Conservation (phyloP, 2,329 filamentous ascomycete genomes). For the Ceratocystis diversiconidia region DNA sequence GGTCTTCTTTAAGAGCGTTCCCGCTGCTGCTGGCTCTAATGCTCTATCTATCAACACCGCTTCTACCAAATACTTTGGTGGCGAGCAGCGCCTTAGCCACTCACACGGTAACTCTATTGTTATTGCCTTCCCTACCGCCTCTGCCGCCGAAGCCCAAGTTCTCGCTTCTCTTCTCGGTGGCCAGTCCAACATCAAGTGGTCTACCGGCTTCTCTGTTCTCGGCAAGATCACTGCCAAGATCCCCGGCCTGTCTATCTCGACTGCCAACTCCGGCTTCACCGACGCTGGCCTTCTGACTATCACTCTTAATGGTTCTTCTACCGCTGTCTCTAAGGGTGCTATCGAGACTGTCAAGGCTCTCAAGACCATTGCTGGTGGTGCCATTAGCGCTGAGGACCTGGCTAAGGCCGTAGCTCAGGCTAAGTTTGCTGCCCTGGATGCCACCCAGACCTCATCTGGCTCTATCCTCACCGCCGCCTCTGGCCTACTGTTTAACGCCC, state of each 20-base stretch:
- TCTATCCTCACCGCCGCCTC: constrained; percentile 74
- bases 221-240: constrained; percentile 59
- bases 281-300: constrained; percentile 84
- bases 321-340: constrained; percentile 58
- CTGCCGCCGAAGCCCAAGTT: constrained; percentile 82
- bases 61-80: constrained; percentile 79
- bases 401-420: constrained; percentile 84
- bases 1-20: constrained; percentile 73
- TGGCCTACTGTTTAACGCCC: constrained; percentile 65
- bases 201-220: constrained; percentile 79
- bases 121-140: constrained; percentile 69
- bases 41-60: constrained; percentile 36
- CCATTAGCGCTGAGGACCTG: constrained; percentile 69
- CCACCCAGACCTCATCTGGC: constrained; percentile 60
- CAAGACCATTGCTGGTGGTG: constrained; percentile 63
- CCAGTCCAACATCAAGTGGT: constrained; percentile 88
- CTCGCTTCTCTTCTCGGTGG: constrained; percentile 82
- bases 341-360: constrained; percentile 66
- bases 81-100: constrained; percentile 79
- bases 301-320: constrained; percentile 60
- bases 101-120: constrained; percentile 67
- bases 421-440: constrained; percentile 81
- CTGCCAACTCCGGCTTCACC: constrained; percentile 74
- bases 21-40: constrained; percentile 35
- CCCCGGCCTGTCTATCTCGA: constrained; percentile 52